Evolutionary conservation across 495 filamentous ascomycete species (phyloP).

Genomic region (Podospora pseudocomata): DNA sequence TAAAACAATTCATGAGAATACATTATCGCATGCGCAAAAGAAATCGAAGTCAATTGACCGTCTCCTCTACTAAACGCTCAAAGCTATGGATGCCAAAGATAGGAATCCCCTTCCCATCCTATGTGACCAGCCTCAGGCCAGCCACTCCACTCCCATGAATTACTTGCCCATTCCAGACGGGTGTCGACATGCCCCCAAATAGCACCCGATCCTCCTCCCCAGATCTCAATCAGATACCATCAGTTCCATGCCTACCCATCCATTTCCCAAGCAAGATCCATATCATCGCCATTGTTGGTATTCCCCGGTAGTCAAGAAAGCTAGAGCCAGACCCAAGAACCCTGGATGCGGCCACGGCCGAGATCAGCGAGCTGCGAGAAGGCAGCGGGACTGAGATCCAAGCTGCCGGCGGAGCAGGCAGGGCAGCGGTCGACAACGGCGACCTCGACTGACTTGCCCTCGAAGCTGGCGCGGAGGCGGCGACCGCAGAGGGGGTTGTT

Average conservation of each 20-base stretch:
- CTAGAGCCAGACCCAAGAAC: slow-evolving; percentile 37
- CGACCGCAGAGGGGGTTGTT: slow-evolving; percentile 30
- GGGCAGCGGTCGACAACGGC: slow-evolving; percentile 29
- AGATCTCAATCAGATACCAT: not conserved
- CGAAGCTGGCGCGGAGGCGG: slow-evolving; percentile 24
- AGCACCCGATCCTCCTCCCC: not conserved
- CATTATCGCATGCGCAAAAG: not conserved
- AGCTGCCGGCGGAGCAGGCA: slow-evolving; percentile 7
- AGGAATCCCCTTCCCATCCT: not conserved
- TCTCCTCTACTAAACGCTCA: not conserved
- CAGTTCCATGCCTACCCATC: not conserved
- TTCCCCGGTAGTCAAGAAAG: not conserved
- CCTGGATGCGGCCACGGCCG: slow-evolving; percentile 30
- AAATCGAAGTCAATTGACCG: not conserved
- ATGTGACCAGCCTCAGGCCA: not conserved
- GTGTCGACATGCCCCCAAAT: not conserved
- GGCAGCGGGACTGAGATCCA: slow-evolving; percentile 22
- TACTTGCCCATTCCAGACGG: not conserved
- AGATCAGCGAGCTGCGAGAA: slow-evolving; percentile 23
- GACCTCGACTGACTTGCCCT: slow-evolving; percentile 27
- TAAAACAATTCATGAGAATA: not conserved
- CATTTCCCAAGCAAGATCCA: not conserved
- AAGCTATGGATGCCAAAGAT: not conserved
- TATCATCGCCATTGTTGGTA: not conserved
- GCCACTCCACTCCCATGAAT: not conserved